Evolutionary conservation across 1,139 yeast genomes (phyloP).

Genomic region (Yamadazyma siamensis): DNA sequence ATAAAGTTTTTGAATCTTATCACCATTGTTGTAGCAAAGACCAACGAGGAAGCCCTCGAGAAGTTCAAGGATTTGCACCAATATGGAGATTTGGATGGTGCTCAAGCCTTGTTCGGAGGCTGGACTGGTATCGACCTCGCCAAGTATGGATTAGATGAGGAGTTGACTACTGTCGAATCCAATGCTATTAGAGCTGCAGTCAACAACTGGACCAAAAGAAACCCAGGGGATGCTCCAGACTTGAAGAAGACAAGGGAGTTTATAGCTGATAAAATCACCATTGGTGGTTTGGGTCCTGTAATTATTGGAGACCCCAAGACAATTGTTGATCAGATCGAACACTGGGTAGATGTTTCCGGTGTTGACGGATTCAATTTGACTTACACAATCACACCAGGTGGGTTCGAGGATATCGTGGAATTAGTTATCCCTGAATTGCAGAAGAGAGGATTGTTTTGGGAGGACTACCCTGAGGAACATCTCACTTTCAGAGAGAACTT

Average conservation of each 20-base stretch:
- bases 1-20: constrained; percentile 32
- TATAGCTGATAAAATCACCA: constrained; percentile 25
- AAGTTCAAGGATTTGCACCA: constrained; percentile 26
- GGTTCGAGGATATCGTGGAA: constrained; percentile 28
- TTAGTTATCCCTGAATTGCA: constrained; percentile 24
- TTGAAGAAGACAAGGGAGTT: constrained; percentile 24
- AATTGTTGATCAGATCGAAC: constrained; percentile 27
- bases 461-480: constrained; percentile 23
- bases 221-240: constrained; percentile 24
- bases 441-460: constrained; percentile 24
- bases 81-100: constrained; percentile 38
- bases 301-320: constrained; percentile 21
- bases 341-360: constrained; percentile 27
- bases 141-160: constrained; percentile 26
- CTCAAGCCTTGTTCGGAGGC: constrained; percentile 36
- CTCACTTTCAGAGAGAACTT: constrained; percentile 24
- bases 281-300: constrained; percentile 29
- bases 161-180: constrained; percentile 23
- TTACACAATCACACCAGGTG: constrained; percentile 24
- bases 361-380: constrained; percentile 30
- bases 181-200: constrained; percentile 30
- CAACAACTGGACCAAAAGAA: constrained; percentile 27
- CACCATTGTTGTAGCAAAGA: constrained; percentile 31
- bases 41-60: constrained; percentile 32
- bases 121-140: constrained; percentile 37